Base-by-base conservation (phyloP, 768 basidiomycete species). In the Podaxis sp. region DNA sequence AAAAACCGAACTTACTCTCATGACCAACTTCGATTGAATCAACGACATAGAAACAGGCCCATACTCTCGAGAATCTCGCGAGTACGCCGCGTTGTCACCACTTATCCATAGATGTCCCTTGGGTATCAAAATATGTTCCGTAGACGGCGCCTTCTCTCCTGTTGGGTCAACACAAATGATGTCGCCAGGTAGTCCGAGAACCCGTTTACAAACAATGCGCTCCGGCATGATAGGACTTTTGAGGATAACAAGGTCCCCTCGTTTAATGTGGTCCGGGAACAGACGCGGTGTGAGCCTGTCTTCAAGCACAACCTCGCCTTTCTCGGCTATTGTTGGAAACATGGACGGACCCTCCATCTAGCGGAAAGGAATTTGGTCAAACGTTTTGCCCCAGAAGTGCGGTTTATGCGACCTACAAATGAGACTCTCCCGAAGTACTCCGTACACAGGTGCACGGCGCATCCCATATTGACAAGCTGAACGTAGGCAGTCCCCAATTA, bases 111-210 rank as follows among this genome's bases (percentile, higher is more conserved):
- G 74, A 72, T 96, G 91, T 2, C 95, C 93, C 68, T 83, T 84
- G 1, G 96, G 96, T 9, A 98, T 76, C 28, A 87, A 70, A 15
- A 96, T 82, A 68, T 94, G 92, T 64, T 90, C 90, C 15, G 80
- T 81, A 11, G 87, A 86, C 9, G 87, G 84, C 8, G 84, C 87
- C 54, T 77, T 76, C 56, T 74, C 66, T 3, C 89, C 90, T 3
- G 88, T 89, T 19, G 96, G 96, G 72, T 99, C 95, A 22, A 95
- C 89, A 64, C 93, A 94, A 33, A 99, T 72, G 39, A 88, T 76
- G 74, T 98, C 96, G 3, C 96, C 96, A 24, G 95, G 90, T 24
- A 99, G 77, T 1, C 95, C 96, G 39, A 96, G 82, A 11, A 99
- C 78, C 46, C 96, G 86, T 78, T 99, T 99, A 77, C 93, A 96